Conservation (phyloP, 1,139 yeast genomes). For the Taphrina communis region DNA sequence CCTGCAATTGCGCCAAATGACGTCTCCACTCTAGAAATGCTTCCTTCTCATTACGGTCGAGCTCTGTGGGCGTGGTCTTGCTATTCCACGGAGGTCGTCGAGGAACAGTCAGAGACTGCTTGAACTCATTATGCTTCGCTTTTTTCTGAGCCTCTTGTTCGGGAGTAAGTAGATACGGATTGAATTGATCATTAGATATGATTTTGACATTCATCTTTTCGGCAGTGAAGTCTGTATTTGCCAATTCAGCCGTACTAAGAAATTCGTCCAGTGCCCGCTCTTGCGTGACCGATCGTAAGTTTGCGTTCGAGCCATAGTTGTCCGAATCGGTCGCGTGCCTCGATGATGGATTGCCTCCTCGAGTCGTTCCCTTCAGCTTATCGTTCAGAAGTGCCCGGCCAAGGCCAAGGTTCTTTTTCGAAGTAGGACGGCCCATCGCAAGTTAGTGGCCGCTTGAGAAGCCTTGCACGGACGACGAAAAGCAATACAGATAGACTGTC, state of each 20-base stretch:
- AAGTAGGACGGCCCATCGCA: constrained; percentile 40
- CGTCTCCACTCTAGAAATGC: constrained; percentile 95
- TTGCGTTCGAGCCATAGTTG: constrained; percentile 61
- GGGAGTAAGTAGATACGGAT: constrained; percentile 64
- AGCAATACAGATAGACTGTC: not conserved
- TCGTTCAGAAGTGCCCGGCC: constrained; percentile 44
- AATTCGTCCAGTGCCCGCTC: constrained; percentile 94
- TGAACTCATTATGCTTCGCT: constrained; percentile 72
- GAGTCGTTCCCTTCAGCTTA: constrained; percentile 26
- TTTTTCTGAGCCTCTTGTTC: constrained; percentile 71
- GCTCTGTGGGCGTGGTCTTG: constrained; percentile 70
- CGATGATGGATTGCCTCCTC: constrained; percentile 26
- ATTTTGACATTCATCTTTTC: constrained; percentile 82
- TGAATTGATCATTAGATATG: constrained; percentile 60
- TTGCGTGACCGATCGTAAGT: constrained; percentile 89
- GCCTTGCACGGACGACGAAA: not conserved
- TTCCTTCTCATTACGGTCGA: constrained; percentile 86
- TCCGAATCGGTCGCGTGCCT: constrained; percentile 51
- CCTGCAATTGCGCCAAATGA: constrained; percentile 81
- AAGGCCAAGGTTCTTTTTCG: constrained; percentile 42
- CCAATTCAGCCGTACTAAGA: constrained; percentile 89
- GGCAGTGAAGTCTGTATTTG: constrained; percentile 95
- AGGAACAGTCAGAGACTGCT: constrained; percentile 86
- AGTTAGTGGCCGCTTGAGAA: not conserved
- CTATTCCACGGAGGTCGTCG: constrained; percentile 87